Conservation (phyloP, 1,284 basidiomycete genomes). For the Rhodofomes roseus region DNA sequence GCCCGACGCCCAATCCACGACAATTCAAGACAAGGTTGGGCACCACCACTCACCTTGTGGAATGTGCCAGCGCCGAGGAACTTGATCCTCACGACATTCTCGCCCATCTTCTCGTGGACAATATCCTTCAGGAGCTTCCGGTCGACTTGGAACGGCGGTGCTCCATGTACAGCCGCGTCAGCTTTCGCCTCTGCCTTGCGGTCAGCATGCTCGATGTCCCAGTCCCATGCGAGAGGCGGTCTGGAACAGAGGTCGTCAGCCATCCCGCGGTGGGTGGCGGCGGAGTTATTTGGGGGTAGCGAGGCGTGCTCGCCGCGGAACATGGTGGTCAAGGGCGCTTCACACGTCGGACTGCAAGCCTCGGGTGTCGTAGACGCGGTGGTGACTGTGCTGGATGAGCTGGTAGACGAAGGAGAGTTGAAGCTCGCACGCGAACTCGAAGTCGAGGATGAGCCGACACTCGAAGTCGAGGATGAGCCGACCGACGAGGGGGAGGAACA, state of each 20-base stretch:
- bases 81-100: constrained; percentile 61
- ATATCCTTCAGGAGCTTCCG: constrained; percentile 68
- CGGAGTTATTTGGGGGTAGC: not conserved
- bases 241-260: constrained; percentile 9
- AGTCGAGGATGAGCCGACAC: not conserved
- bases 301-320: not conserved
- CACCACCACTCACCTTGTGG: constrained; percentile 53
- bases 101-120: constrained; percentile 62
- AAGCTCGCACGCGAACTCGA: not conserved
- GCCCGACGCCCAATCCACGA: not conserved
- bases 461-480: not conserved
- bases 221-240: constrained; percentile 53
- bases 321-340: not conserved
- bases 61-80: constrained; percentile 81
- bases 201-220: constrained; percentile 64
- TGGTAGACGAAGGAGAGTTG: not conserved
- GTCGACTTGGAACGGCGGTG: constrained; percentile 68
- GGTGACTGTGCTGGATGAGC: not conserved
- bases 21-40: not conserved
- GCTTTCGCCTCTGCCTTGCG: constrained; percentile 55
- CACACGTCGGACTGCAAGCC: not conserved
- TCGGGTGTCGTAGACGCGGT: not conserved
- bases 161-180: constrained; percentile 54
- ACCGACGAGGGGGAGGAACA: not conserved
- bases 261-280: constrained; percentile 8